Evolutionary conservation across 108 stramenopile genomes (phyloP).

Genomic region (Nannochloropsis gaditana): DNA sequence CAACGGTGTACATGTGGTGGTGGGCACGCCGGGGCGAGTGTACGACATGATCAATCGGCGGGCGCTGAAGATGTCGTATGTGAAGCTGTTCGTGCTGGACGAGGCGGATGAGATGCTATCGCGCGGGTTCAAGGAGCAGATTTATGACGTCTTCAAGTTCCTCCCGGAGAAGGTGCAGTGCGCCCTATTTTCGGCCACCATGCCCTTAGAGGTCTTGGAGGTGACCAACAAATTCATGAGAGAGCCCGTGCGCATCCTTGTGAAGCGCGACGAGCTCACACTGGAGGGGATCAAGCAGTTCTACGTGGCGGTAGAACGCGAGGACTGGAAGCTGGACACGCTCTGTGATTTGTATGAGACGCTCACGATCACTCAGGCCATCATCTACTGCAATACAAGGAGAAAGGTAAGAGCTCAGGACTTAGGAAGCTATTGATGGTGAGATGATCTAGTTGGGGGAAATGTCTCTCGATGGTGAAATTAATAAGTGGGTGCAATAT

Average conservation of each 20-base stretch:
- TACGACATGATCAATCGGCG: conserved; percentile 99
- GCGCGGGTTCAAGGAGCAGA: conserved; percentile 99
- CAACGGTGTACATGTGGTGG: conserved; percentile 94
- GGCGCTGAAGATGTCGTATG: conserved; percentile 79
- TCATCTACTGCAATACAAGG: conserved; percentile 99
- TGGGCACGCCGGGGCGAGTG: conserved; percentile 98
- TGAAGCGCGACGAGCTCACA: conserved; percentile 99
- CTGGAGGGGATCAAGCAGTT: conserved; percentile 99
- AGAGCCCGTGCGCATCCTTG: conserved; percentile 96
- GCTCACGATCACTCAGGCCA: conserved; percentile 98
- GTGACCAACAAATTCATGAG: conserved; percentile 98
- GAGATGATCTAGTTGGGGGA: too few species aligned
- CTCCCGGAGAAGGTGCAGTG: conserved; percentile 96
- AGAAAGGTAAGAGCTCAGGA: conserved; percentile 71
- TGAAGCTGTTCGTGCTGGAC: conserved; percentile 94
- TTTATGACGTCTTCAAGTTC: conserved; percentile 99
- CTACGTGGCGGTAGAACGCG: conserved; percentile 93
- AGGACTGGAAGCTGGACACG: conserved; percentile 99
- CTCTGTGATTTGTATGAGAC: conserved; percentile 99
- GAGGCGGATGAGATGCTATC: conserved; percentile 99
- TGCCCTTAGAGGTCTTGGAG: conserved; percentile 99
- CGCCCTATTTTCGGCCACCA: conserved; percentile 97
- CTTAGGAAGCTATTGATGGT: too few species aligned
- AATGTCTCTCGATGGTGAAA: too few species aligned
- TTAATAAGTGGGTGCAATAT: too few species aligned